Percentiles rank a stretch among this genome's conserved stretches.
Evolutionary conservation across 805 yeast species (phyloP).

Genomic region (Saccharomycopsis sp.): DNA sequence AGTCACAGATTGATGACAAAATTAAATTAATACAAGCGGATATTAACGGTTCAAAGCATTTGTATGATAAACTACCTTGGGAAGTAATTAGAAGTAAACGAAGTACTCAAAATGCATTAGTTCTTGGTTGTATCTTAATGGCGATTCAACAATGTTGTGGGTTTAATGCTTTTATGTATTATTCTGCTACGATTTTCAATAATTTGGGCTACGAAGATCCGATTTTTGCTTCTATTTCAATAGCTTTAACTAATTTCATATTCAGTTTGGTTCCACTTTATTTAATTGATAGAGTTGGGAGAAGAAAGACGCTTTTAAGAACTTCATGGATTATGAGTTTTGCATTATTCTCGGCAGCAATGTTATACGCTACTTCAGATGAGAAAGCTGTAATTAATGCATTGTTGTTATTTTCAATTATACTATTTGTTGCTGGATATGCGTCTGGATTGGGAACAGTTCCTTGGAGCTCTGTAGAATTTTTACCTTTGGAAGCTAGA

Average conservation of each 20-base stretch:
- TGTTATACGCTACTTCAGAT: background rate
- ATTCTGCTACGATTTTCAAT: slow-evolving; percentile 50
- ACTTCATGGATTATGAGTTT: slow-evolving; percentile 36
- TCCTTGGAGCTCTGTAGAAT: slow-evolving; percentile 41
- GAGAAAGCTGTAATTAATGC: slow-evolving; percentile 1
- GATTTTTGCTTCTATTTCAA: slow-evolving; percentile 46
- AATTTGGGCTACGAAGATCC: slow-evolving; percentile 47
- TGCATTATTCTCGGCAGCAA: slow-evolving; percentile 29
- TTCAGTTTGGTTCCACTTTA: slow-evolving; percentile 48
- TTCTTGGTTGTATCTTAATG: slow-evolving; percentile 46
- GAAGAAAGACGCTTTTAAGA: slow-evolving; percentile 41
- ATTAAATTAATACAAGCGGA: slow-evolving; percentile 43
- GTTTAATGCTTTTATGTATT: slow-evolving; percentile 57
- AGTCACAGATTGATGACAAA: slow-evolving; percentile 39
- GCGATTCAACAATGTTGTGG: slow-evolving; percentile 57
- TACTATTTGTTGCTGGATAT: slow-evolving; percentile 35
- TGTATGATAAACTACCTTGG: slow-evolving; percentile 31
- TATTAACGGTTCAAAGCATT: slow-evolving; percentile 28
- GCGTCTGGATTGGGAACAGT: slow-evolving; percentile 39
- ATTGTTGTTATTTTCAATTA: slow-evolving; percentile 28
- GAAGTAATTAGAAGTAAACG: slow-evolving; percentile 20
- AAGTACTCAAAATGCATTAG: slow-evolving; percentile 32
- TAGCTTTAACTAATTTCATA: slow-evolving; percentile 48
- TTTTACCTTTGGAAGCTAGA: slow-evolving; percentile 36
- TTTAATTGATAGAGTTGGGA: slow-evolving; percentile 46